Conservation (phyloP, 2,329 filamentous ascomycete species). For the Colletotrichum nymphaeae region DNA sequence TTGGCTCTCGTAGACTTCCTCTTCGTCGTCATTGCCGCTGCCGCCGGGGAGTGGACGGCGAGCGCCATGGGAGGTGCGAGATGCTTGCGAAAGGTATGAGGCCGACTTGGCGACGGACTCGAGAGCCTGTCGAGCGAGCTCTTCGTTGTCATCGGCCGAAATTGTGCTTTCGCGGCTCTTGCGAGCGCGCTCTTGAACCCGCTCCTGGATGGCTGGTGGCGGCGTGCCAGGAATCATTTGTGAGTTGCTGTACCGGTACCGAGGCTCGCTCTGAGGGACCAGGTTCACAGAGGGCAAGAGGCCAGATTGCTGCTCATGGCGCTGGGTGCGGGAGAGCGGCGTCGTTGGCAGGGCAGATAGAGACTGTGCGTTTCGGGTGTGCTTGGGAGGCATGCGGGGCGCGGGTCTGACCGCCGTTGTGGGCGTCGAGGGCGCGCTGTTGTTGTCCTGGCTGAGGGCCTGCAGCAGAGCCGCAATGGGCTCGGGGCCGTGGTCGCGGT, state of each 20-base stretch:
- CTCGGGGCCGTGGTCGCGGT: conserved; percentile 66
- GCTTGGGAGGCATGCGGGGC: conserved; percentile 66
- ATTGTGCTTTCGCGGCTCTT: conserved; percentile 89
- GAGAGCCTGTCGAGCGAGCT: conserved; percentile 65
- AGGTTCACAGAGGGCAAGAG: conserved; percentile 73
- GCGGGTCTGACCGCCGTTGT: conserved; percentile 57
- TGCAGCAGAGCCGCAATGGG: conserved; percentile 84
- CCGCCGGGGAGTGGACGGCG: conserved; percentile 37
- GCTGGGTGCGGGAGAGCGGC: conserved; percentile 65
- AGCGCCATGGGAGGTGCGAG: conserved; percentile 36
- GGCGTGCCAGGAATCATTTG: conserved; percentile 55
- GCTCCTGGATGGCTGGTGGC: conserved; percentile 47
- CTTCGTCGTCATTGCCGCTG: conserved; percentile 57
- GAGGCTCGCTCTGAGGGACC: conserved; percentile 69
- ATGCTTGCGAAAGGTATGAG: conserved; percentile 46
- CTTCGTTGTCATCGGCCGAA: conserved; percentile 72
- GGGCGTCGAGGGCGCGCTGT: conserved; percentile 80
- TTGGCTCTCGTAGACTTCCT: conserved; percentile 78
- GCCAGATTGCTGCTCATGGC: conserved; percentile 56
- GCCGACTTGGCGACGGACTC: conserved; percentile 62
- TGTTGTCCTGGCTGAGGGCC: conserved; percentile 81
- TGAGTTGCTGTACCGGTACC: conserved; percentile 53
- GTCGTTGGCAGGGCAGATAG: conserved; percentile 87
- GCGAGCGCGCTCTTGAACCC: conserved; percentile 63
- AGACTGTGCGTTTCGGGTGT: conserved; percentile 82